phyloP scores from a whole-genome alignment of 148 eudicot species.

The Chenopodium album region DNA sequence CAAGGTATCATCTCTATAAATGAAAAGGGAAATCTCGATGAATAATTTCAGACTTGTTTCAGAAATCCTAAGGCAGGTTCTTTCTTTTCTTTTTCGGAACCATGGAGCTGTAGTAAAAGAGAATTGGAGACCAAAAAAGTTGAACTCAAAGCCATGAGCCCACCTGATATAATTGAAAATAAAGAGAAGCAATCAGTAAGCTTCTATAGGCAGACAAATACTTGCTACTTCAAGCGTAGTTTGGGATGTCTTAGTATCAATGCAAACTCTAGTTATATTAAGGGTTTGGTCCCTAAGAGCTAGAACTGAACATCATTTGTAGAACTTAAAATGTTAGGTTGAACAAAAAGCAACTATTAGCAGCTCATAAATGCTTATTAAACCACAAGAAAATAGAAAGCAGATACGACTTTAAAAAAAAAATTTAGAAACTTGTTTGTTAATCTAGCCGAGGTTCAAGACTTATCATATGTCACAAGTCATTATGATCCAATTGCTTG shows the following conservation, averaged over 20 bases:
- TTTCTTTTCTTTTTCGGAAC: conserved; percentile 41
- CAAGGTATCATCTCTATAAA: conserved; percentile 2
- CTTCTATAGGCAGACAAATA: background rate
- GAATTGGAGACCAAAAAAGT: conserved; percentile 83
- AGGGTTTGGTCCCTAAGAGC: no score
- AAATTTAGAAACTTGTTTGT: no score
- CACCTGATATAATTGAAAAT: conserved; percentile 39
- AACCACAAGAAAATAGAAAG: background rate
- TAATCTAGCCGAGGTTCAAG: no score
- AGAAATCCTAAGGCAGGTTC: conserved; percentile 15
- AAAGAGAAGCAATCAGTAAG: background rate
- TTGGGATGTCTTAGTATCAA: background rate
- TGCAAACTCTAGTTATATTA: background rate
- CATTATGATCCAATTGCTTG: background rate
- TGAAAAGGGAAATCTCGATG: background rate
- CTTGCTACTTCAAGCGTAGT: background rate
- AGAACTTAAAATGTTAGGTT: no score
- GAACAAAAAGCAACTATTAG: background rate
- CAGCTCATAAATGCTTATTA: background rate
- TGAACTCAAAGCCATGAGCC: conserved; percentile 91
- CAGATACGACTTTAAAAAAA: no score
- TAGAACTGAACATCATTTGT: no score
- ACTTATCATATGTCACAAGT: background rate
- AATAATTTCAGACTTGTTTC: conserved; percentile 6
- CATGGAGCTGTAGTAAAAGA: conserved; percentile 75